Conservation (phyloP, 2,329 filamentous ascomycete genomes). For the Diaporthe caulivora region DNA sequence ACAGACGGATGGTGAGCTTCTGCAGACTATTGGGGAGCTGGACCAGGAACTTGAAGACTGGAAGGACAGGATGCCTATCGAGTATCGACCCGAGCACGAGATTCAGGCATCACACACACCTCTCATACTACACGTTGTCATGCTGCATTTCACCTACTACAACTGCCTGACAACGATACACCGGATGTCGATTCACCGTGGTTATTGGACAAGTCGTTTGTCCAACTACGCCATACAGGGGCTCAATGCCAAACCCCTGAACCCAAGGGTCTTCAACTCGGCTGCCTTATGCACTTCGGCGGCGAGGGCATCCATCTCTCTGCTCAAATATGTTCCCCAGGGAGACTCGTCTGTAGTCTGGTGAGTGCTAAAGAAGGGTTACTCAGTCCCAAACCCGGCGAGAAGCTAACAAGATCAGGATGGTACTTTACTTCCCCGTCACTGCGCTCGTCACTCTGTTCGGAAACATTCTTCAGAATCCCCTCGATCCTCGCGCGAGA, state of each 20-base stretch:
- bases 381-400: neutral
- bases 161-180: constrained; percentile 98
- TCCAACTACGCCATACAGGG: constrained; percentile 97
- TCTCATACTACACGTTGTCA: constrained; percentile 92
- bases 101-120: constrained; percentile 94
- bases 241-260: constrained; percentile 88
- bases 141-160: constrained; percentile 97
- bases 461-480: constrained; percentile 96
- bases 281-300: constrained; percentile 93
- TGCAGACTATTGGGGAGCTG: constrained; percentile 95
- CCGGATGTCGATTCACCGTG: constrained; percentile 97
- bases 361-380: constrained; percentile 65
- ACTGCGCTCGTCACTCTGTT: constrained; percentile 95
- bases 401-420: constrained; percentile 58
- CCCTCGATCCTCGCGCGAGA: constrained; percentile 86
- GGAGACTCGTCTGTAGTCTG: constrained; percentile 96
- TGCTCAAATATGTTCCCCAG: constrained; percentile 96
- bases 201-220: constrained; percentile 95
- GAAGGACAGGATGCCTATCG: constrained; percentile 95
- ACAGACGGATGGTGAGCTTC: constrained; percentile 89
- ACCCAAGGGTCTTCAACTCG: constrained; percentile 94
- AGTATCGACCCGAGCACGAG: constrained; percentile 97
- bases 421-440: constrained; percentile 96
- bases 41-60: constrained; percentile 91
- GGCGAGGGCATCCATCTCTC: constrained; percentile 89